Conservation (phyloP, 106 monocot genomes). For the Cymbidium sinense region DNA sequence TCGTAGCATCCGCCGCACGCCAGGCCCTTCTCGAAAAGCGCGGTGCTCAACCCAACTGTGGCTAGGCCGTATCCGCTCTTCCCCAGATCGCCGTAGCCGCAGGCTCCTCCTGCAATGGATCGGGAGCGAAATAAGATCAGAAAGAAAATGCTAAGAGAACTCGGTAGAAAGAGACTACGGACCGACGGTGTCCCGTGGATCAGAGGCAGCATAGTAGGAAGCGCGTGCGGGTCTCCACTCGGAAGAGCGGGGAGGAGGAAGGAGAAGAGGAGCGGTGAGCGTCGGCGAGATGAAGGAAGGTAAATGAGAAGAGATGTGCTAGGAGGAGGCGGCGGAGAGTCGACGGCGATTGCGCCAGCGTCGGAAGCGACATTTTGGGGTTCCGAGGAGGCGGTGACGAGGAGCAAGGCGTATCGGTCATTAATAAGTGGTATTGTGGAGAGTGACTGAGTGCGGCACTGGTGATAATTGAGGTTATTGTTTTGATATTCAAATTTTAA, state of each 20-base stretch:
- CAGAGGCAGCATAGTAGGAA: constrained; percentile 72
- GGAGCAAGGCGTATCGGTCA: background rate
- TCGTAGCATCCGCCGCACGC: constrained; percentile 91
- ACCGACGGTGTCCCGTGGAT: constrained; percentile 70
- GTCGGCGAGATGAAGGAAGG: background rate
- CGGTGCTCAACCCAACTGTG: constrained; percentile 72
- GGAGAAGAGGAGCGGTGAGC: constrained; percentile 32
- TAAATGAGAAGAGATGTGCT: background rate
- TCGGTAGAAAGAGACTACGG: background rate
- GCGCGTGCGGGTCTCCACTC: constrained; percentile 81
- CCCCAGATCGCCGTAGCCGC: constrained; percentile 90
- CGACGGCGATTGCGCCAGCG: background rate
- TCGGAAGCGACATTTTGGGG: background rate
- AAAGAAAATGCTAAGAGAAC: background rate
- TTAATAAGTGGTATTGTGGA: background rate
- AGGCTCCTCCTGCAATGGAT: constrained; percentile 61
- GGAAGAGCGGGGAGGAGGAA: constrained; percentile 45
- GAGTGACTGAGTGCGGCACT: background rate
- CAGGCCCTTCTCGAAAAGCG: constrained; percentile 64
- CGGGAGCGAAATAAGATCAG: background rate
- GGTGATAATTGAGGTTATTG: background rate
- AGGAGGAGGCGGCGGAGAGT: constrained; percentile 1
- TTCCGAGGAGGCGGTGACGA: background rate
- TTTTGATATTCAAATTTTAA: no score
- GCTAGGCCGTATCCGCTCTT: constrained; percentile 77